Conservation (phyloP, 768 basidiomycete genomes). For the Rhodosporidiobolus sp. region DNA sequence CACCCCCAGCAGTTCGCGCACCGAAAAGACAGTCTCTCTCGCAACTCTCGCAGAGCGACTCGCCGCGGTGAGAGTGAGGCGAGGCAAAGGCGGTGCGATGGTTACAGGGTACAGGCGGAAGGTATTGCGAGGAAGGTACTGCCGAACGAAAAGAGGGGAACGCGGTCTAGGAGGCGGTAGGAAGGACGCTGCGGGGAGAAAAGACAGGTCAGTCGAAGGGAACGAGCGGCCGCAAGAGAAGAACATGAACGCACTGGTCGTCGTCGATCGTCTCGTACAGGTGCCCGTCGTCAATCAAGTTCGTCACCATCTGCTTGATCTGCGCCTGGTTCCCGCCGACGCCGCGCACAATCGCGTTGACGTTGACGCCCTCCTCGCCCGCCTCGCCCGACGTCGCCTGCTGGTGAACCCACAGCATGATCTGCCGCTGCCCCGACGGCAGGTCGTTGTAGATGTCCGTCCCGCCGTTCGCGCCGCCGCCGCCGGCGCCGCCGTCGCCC, state of each 20-base stretch:
- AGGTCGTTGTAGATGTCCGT: constrained; percentile 60
- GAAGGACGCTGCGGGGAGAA: constrained; percentile 15
- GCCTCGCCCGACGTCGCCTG: constrained; percentile 46
- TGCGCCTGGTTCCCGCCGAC: constrained; percentile 64
- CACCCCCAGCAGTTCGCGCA: no score
- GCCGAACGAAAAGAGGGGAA: background rate
- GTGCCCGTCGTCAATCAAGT: constrained; percentile 72
- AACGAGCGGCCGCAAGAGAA: background rate
- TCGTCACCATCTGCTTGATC: constrained; percentile 63
- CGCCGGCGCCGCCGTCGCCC: background rate
- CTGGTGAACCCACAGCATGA: constrained; percentile 62
- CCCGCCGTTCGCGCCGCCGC: constrained; percentile 23
- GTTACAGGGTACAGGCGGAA: background rate
- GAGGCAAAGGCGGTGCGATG: no score
- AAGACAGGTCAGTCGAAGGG: background rate
- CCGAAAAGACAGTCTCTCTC: no score
- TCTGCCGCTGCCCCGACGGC: constrained; percentile 60
- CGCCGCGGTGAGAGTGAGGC: no score
- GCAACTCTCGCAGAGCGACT: no score
- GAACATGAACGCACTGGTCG: constrained; percentile 25
- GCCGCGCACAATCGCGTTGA: constrained; percentile 66
- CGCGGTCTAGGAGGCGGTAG: background rate
- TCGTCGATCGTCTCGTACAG: constrained; percentile 63
- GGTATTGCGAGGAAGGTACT: background rate
- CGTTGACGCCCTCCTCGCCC: constrained; percentile 66